Evolutionary conservation across 2,329 filamentous ascomycete genomes (phyloP).

Genomic region (Fusarium lyarnte): DNA sequence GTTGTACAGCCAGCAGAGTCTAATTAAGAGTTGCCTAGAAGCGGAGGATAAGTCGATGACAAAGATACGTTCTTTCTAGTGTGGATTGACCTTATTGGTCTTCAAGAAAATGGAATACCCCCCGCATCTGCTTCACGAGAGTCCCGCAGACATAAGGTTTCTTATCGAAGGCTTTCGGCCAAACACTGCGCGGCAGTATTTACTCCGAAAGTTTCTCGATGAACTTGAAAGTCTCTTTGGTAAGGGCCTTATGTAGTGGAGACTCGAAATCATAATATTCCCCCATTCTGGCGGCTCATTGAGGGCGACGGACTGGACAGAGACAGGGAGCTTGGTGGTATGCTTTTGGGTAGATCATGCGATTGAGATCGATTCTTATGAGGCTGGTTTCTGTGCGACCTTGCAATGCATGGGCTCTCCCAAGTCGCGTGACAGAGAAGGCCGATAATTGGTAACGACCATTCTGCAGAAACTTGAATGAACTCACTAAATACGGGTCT

Average conservation of each 20-base stretch:
- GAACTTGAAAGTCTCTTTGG: background rate
- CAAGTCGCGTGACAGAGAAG: background rate
- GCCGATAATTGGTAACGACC: too few relatives aligned
- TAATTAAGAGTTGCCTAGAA: background rate
- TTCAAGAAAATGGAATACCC: background rate
- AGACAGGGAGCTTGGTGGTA: background rate
- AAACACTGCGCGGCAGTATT: background rate
- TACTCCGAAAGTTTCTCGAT: rapidly evolving
- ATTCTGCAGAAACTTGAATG: background rate
- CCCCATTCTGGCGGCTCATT: background rate
- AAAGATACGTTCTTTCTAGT: rapidly evolving
- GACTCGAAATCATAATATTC: background rate
- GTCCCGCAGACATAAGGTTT: background rate
- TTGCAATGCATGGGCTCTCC: too few relatives aligned
- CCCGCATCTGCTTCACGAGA: background rate
- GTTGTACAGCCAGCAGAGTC: rapidly evolving
- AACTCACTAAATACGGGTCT: rapidly evolving
- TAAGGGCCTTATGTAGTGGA: background rate
- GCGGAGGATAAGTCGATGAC: background rate
- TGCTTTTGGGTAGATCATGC: rapidly evolving
- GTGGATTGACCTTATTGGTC: background rate
- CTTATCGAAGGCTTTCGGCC: background rate
- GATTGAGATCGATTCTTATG: background rate
- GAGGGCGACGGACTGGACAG: background rate
- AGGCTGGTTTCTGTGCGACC: background rate